Evolutionary conservation across 2,329 filamentous ascomycete species (phyloP).

Genomic region (Ilyonectria mors-panacis): DNA sequence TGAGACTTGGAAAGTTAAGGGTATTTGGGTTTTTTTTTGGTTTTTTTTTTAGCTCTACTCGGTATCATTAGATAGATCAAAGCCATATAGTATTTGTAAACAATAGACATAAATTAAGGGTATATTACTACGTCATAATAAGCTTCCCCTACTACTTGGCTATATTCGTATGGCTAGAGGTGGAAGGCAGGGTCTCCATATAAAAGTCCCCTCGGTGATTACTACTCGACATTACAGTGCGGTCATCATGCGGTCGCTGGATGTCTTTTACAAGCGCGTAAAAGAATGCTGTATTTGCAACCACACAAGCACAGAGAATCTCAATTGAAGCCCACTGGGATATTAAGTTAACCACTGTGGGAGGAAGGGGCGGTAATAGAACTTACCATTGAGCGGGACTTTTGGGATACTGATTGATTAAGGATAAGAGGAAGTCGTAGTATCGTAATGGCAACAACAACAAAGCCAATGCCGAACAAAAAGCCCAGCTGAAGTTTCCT

Average conservation of each 20-base stretch:
- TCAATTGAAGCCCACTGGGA: conserved; percentile 52
- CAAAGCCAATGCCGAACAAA: conserved; percentile 47
- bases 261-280: conserved; percentile 49
- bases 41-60: no score
- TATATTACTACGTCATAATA: no score
- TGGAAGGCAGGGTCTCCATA: conserved; percentile 27
- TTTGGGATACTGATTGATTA: conserved; percentile 47
- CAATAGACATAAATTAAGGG: no score
- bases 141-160: background rate
- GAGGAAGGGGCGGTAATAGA: background rate
- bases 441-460: conserved; percentile 49
- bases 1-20: no score
- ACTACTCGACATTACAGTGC: background rate
- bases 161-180: background rate
- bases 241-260: conserved; percentile 44
- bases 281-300: conserved; percentile 51
- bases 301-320: conserved; percentile 52
- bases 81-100: no score
- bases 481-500: conserved; percentile 43
- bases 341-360: background rate
- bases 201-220: conserved; percentile 22
- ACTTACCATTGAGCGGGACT: conserved; percentile 48
- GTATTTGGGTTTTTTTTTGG: no score
- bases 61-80: no score
- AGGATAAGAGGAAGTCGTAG: conserved; percentile 50